Percentiles rank a stretch among this genome's conserved stretches.
These are phyloP conservation scores for Ascochyta lentis DNA, from an alignment of 2,329 filamentous ascomycete genomes.

Conservation along the genomic window DNA sequence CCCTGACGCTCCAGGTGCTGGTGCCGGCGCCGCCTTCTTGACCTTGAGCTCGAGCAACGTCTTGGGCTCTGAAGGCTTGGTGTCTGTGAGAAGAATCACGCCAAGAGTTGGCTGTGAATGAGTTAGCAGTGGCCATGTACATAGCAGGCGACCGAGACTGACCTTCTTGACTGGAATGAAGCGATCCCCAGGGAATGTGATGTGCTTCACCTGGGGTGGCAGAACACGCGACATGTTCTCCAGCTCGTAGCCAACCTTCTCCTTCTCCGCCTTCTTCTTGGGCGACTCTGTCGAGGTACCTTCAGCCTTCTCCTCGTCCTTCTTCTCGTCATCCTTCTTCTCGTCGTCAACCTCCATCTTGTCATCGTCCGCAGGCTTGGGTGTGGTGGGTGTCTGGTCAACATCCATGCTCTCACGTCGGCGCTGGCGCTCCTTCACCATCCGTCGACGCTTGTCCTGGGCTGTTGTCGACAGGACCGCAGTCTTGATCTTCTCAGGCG, in stretches of 20 bases:
- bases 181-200: constrained; percentile 87
- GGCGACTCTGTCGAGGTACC: constrained; percentile 58
- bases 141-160: constrained; percentile 24
- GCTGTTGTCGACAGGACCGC: constrained; percentile 96
- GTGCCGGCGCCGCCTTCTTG: constrained; percentile 69
- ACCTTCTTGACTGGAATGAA: constrained; percentile 95
- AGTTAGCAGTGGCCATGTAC: constrained; percentile 24
- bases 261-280: constrained; percentile 93
- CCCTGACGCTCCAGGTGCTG: constrained; percentile 53
- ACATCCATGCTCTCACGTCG: constrained; percentile 95
- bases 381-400: constrained; percentile 77
- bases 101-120: constrained; percentile 80
- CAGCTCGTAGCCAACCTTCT: constrained; percentile 95
- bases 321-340: constrained; percentile 62
- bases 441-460: constrained; percentile 91
- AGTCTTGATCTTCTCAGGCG: constrained; percentile 90
- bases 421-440: constrained; percentile 91
- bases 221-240: constrained; percentile 97
- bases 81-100: constrained; percentile 89
- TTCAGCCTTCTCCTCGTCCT: constrained; percentile 84
- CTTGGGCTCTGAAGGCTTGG: constrained; percentile 78
- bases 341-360: constrained; percentile 80
- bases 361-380: constrained; percentile 71
- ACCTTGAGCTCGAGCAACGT: constrained; percentile 88
- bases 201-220: constrained; percentile 90